Conservation (phyloP, 2,329 filamentous ascomycete species). For the Chaetoscypha palmicola region DNA sequence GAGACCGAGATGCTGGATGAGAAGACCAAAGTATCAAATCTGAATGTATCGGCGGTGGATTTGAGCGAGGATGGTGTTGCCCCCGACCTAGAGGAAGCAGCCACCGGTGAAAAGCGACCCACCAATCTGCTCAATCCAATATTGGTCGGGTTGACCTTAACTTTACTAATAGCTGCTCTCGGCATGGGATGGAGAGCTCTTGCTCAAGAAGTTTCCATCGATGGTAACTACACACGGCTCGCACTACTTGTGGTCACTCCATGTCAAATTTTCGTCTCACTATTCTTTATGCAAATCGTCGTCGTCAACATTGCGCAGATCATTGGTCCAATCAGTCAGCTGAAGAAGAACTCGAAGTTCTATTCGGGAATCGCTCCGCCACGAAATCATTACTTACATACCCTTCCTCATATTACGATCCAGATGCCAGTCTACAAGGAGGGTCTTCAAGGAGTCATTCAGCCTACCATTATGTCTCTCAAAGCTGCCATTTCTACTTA, state of each 20-base stretch:
- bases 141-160: slow-evolving; percentile 45
- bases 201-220: slow-evolving; percentile 46
- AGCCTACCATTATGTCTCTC: slow-evolving; percentile 47
- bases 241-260: slow-evolving; percentile 46
- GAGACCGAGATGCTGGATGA: slow-evolving; percentile 29
- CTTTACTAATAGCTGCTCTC: slow-evolving; percentile 45
- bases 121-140: slow-evolving; percentile 48
- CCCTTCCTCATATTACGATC: slow-evolving; percentile 41
- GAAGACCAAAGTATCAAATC: slow-evolving; percentile 14
- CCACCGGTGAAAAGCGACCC: slow-evolving; percentile 36
- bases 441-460: slow-evolving; percentile 42
- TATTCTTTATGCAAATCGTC: slow-evolving; percentile 44
- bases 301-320: slow-evolving; percentile 44
- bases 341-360: slow-evolving; percentile 39
- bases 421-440: slow-evolving; percentile 47
- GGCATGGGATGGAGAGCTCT: slow-evolving; percentile 50
- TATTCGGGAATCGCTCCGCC: slow-evolving; percentile 31
- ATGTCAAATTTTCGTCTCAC: slow-evolving; percentile 49
- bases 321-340: slow-evolving; percentile 42
- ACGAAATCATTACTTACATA: slow-evolving; percentile 34
- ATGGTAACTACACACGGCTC: slow-evolving; percentile 46
- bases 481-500: slow-evolving; percentile 53
- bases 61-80: slow-evolving; percentile 22
- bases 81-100: slow-evolving; percentile 31
- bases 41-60: slow-evolving; percentile 16